Conservation (phyloP, 352 stramenopile species). For the Globisporangium paddicum region DNA sequence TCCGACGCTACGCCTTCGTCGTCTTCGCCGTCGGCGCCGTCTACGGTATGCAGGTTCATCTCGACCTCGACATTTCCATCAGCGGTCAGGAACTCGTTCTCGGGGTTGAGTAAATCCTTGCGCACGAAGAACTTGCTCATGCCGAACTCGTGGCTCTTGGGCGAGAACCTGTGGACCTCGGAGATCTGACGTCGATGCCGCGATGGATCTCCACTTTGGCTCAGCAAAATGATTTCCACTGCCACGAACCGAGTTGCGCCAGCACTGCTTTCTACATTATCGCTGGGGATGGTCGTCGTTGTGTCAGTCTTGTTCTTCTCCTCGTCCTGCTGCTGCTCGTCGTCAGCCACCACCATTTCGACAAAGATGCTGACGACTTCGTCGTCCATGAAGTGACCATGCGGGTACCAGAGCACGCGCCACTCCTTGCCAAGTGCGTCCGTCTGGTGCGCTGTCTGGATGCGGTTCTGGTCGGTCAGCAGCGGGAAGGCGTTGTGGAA, state of each 20-base stretch:
- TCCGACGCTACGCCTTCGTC: constrained; percentile 5
- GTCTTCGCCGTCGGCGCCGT: constrained; percentile 7
- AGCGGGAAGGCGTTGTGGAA: constrained; percentile 41
- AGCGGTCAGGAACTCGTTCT: constrained; percentile 34
- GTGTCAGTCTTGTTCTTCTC: background rate
- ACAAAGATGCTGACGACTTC: constrained; percentile 57
- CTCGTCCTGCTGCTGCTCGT: background rate
- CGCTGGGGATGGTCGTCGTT: background rate
- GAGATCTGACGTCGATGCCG: constrained; percentile 30
- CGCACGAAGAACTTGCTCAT: constrained; percentile 48
- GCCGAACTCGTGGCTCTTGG: constrained; percentile 44
- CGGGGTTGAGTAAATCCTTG: constrained; percentile 38
- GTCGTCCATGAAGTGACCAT: constrained; percentile 33
- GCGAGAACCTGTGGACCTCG: constrained; percentile 44
- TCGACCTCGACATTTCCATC: constrained; percentile 49
- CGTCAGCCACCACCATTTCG: constrained; percentile 32
- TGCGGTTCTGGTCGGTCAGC: constrained; percentile 25
- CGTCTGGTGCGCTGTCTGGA: constrained; percentile 24
- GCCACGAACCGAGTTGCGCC: constrained; percentile 13
- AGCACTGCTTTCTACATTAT: background rate
- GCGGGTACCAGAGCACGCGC: constrained; percentile 63
- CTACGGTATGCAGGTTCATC: constrained; percentile 35
- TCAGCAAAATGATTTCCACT: constrained; percentile 44
- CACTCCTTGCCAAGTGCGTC: constrained; percentile 42
- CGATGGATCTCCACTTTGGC: constrained; percentile 19